A percentile compares a stretch with the other conserved stretches of the same genome.
These are phyloP conservation scores for Tillandsia leiboldiana DNA, from an alignment of 176 grass and related monocot genomes.

Conservation along the genomic window DNA sequence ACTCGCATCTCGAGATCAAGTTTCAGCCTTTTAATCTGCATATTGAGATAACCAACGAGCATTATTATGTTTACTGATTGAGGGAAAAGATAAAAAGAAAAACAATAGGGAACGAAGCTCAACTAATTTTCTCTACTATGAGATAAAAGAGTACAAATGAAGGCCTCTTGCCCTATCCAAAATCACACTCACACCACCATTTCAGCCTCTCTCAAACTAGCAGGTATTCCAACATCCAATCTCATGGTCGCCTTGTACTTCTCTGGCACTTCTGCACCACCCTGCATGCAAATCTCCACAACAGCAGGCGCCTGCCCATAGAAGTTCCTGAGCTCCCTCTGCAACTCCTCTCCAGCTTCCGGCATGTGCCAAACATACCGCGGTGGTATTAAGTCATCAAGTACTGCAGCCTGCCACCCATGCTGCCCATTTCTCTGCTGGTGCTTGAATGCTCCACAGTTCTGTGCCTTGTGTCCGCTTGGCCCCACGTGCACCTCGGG, in stretches of 20 bases:
- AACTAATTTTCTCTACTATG: too few relatives aligned
- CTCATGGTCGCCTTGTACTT: slow-evolving; percentile 87
- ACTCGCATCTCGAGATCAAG: slow-evolving; percentile 94
- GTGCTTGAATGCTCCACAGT: slow-evolving; percentile 90
- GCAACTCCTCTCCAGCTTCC: slow-evolving; percentile 46
- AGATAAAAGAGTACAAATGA: too few relatives aligned
- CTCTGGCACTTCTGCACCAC: slow-evolving; percentile 50
- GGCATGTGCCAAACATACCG: slow-evolving; percentile 91
- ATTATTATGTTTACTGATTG: not conserved
- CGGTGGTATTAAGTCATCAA: slow-evolving; percentile 72
- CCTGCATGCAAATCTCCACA: slow-evolving; percentile 75
- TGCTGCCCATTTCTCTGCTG: slow-evolving; percentile 98
- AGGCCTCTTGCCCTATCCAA: too few relatives aligned
- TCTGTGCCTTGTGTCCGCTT: slow-evolving; percentile 80
- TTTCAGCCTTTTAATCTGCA: slow-evolving; percentile 92
- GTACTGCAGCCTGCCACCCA: slow-evolving; percentile 70
- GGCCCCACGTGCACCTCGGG: slow-evolving; percentile 75
- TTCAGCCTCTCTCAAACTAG: slow-evolving; percentile 67
- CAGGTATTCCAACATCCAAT: slow-evolving; percentile 76
- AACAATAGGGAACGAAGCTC: slow-evolving; percentile 2
- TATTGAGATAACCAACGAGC: slow-evolving; percentile 1
- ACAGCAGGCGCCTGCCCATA: slow-evolving; percentile 94
- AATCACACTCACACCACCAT: slow-evolving; percentile 58
- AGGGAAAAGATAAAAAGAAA: not conserved
- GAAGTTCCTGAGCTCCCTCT: slow-evolving; percentile 73